Conservation (phyloP, 768 basidiomycete species). For the Asterophora parasitica region DNA sequence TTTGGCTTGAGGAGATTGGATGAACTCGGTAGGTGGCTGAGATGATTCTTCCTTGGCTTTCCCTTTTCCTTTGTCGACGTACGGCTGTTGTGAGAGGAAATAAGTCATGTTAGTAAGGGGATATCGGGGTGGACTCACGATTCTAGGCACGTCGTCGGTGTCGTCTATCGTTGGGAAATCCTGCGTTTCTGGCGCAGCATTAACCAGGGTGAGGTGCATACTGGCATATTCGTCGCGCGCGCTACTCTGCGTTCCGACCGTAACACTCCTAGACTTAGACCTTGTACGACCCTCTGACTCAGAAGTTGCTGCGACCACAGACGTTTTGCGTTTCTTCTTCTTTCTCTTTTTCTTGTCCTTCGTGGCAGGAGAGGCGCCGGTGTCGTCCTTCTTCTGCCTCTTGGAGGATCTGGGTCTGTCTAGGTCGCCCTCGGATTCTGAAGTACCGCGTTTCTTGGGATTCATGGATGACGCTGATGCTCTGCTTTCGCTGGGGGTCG, state of each 20-base stretch:
- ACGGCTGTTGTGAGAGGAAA: slow-evolving; percentile 13
- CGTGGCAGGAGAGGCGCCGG: slow-evolving; percentile 12
- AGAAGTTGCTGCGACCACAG: slow-evolving; percentile 22
- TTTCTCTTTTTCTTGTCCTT: slow-evolving; percentile 35
- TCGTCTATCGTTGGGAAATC: background rate
- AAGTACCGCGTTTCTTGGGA: slow-evolving; percentile 28
- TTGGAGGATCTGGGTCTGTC: slow-evolving; percentile 22
- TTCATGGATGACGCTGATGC: slow-evolving; percentile 22
- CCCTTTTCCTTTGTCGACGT: slow-evolving; percentile 37
- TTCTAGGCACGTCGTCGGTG: slow-evolving; percentile 10
- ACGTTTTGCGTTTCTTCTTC: slow-evolving; percentile 32
- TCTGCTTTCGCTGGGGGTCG: slow-evolving; percentile 28
- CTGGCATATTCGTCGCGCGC: background rate
- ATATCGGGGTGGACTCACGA: slow-evolving; percentile 15
- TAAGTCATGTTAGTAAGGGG: background rate
- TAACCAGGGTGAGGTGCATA: background rate
- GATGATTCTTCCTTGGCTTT: slow-evolving; percentile 27
- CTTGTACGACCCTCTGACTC: slow-evolving; percentile 10
- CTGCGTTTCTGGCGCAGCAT: slow-evolving; percentile 1
- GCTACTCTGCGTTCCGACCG: slow-evolving; percentile 11
- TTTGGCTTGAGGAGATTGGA: slow-evolving; percentile 19
- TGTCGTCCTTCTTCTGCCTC: slow-evolving; percentile 26
- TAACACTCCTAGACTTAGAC: slow-evolving; percentile 15
- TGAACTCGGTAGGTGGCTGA: slow-evolving; percentile 7
- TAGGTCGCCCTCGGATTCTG: slow-evolving; percentile 23